phyloP scores from a whole-genome alignment of 805 yeast genomes.

The Candida silvicultrix region DNA sequence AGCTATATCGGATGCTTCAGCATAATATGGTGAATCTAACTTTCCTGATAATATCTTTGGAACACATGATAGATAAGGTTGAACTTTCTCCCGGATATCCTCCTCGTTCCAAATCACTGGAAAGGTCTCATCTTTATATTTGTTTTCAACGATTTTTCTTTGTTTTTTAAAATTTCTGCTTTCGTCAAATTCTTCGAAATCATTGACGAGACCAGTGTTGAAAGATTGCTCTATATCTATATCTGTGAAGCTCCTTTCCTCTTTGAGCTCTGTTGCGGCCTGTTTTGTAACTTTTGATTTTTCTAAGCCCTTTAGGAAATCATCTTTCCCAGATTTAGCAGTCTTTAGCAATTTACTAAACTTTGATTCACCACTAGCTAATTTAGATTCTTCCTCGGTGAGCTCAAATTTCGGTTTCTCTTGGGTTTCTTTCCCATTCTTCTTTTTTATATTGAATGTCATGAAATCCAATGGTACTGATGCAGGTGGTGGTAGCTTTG shows the following conservation, averaged over 20 bases:
- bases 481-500: neutral
- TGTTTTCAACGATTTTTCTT: slow-evolving; percentile 11
- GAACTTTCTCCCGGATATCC: slow-evolving; percentile 24
- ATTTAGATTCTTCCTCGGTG: neutral
- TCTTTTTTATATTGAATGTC: neutral
- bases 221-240: neutral
- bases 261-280: neutral
- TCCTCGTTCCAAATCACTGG: slow-evolving; percentile 23
- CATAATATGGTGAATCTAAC: slow-evolving; percentile 41
- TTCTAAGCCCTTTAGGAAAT: neutral
- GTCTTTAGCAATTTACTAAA: neutral
- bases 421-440: neutral
- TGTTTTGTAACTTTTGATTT: neutral
- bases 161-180: slow-evolving; percentile 10
- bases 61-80: slow-evolving; percentile 27
- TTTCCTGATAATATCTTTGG: slow-evolving; percentile 38
- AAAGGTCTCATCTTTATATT: slow-evolving; percentile 12
- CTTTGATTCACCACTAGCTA: neutral
- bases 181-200: slow-evolving; percentile 14
- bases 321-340: neutral
- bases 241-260: neutral
- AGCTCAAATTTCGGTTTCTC: neutral
- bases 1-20: slow-evolving; percentile 37
- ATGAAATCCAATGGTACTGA: neutral
- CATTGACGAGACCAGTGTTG: slow-evolving; percentile 5